These are phyloP conservation scores for Arabis alpina DNA, from an alignment of 345 rosid genomes.

Conservation along the genomic window DNA sequence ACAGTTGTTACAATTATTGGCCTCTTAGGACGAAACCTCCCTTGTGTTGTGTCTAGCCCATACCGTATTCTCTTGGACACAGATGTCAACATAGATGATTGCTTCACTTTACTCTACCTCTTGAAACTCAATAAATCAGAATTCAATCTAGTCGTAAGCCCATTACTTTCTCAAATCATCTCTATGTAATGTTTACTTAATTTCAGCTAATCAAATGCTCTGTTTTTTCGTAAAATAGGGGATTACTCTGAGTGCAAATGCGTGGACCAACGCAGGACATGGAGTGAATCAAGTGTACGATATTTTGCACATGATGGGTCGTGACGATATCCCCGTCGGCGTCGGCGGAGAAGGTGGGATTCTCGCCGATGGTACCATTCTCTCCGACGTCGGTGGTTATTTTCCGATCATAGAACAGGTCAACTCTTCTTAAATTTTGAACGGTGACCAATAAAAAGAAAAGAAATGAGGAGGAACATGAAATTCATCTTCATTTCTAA, in stretches of 20 bases:
- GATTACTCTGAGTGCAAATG: conserved; percentile 68
- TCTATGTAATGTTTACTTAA: background rate
- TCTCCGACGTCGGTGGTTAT: conserved; percentile 84
- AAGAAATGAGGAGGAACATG: too few relatives aligned
- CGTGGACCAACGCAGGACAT: conserved; percentile 91
- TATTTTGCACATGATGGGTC: conserved; percentile 92
- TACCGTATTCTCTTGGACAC: conserved; percentile 78
- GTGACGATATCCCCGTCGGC: conserved; percentile 78
- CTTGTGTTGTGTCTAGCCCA: conserved; percentile 37
- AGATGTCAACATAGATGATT: conserved; percentile 85
- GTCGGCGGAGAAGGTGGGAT: conserved; percentile 95
- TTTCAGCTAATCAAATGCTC: background rate
- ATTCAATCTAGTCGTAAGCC: conserved; percentile 71
- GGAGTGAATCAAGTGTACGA: conserved; percentile 87
- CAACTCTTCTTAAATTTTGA: background rate
- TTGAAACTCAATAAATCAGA: conserved; percentile 84
- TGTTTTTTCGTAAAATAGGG: conserved; percentile 56
- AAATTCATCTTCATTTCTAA: too few relatives aligned
- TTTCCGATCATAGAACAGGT: conserved; percentile 94
- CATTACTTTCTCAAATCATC: background rate
- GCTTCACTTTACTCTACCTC: conserved; percentile 78
- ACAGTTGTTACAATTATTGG: conserved; percentile 26
- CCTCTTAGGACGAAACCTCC: conserved; percentile 28
- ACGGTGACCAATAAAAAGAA: too few relatives aligned
- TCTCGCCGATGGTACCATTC: conserved; percentile 62